These are phyloP conservation scores for Hypsizygus marmoreus DNA, from an alignment of 768 basidiomycete genomes.

Conservation along the genomic window DNA sequence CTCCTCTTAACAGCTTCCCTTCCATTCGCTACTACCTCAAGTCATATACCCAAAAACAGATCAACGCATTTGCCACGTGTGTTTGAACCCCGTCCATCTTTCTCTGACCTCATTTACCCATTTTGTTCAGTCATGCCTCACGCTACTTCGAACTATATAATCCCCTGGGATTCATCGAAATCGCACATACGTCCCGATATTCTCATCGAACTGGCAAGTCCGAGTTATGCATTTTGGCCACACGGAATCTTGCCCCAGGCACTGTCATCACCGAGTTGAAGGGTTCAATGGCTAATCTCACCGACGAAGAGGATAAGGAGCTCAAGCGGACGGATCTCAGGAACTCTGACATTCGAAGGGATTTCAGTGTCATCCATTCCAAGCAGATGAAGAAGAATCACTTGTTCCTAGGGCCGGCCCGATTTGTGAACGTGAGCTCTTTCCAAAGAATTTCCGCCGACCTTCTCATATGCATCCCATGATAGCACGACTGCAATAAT, in stretches of 20 bases:
- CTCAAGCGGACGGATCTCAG: conserved; percentile 80
- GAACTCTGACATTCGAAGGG: conserved; percentile 76
- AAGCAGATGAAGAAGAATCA: conserved; percentile 92
- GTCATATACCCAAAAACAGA: conserved; percentile 77
- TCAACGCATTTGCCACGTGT: conserved; percentile 92
- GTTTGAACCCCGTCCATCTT: conserved; percentile 38
- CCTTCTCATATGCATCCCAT: conserved; percentile 21
- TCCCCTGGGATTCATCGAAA: conserved; percentile 82
- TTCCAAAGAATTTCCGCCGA: conserved; percentile 23
- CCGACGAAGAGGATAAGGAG: conserved; percentile 83
- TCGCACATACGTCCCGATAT: conserved; percentile 86
- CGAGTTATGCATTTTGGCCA: conserved; percentile 85
- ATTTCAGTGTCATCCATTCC: conserved; percentile 91
- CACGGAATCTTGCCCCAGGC: conserved; percentile 66
- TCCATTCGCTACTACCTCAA: conserved; percentile 79
- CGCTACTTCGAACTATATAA: conserved; percentile 89
- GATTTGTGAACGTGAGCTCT: conserved; percentile 83
- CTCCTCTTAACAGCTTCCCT: conserved; percentile 51
- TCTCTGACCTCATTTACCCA: conserved; percentile 20
- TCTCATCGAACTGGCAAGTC: conserved; percentile 87
- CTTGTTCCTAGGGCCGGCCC: conserved; percentile 87
- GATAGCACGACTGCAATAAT: conserved; percentile 86
- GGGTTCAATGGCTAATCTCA: conserved; percentile 87
- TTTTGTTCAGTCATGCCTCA: conserved; percentile 70
- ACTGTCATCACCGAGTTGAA: conserved; percentile 83